Evolutionary conservation across 768 basidiomycete species (phyloP), one percentile per base, ranked within the genome.

Genomic region (Russula sp.): DNA sequence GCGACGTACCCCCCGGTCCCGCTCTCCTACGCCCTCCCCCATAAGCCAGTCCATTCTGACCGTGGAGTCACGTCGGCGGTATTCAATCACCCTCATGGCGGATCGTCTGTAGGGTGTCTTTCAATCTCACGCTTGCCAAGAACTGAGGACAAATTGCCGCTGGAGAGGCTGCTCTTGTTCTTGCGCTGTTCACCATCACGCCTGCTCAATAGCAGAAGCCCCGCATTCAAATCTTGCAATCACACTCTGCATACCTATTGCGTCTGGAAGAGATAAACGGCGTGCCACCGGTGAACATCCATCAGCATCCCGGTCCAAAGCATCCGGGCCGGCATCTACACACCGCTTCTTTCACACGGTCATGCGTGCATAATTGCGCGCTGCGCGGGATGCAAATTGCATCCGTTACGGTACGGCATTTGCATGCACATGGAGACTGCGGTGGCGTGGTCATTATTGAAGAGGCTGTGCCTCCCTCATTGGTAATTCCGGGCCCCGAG

Each of bases 201-300:
- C 35, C 9, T 18, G 36, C 43, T 53, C 51, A 60, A 60, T 60
- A 8, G 59, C 52, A 47, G 59, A 60, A 60, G 59, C 25, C 51
- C 52, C 59, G 42, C 52, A 53, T 34, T 42, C 32, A 42, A 36
- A 43, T 11, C 38, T 42, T 42, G 29, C 35, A 36, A 36, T 10
- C 38, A 9, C 34, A 20, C 20, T 43, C 7, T 18, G 1, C 43
- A 16, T 49, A 16, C 14, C 47, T 20, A 0, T 32, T 49, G 13
- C 14, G 32, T 49, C 49, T 18, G 6, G 20, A 7, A 11, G 7
- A 16, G 8, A 7, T 22, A 3, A 29, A 29, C 1, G 3, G 25
- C 36, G 14, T 25, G 22, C 13, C 4, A 22, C 36, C 20, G 20
- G 18, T 34, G 11, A 16, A 18, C 16, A 1, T 34, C 16, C 16